phyloP scores from a whole-genome alignment of 306 rosid species.

The Morella rubra region DNA sequence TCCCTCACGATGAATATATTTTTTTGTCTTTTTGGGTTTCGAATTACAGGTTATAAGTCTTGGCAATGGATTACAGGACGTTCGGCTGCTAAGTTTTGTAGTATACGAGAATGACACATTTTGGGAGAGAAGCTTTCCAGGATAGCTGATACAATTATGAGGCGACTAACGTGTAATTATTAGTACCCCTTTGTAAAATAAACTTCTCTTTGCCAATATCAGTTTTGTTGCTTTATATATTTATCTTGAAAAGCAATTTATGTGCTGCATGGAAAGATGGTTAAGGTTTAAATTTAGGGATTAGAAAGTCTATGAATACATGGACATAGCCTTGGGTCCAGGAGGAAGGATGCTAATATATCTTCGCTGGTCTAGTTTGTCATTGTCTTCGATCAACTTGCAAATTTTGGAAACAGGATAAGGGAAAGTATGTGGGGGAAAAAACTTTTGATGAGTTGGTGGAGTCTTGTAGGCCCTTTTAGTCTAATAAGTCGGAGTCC shows the following conservation, averaged over 20 bases:
- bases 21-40: too few relatives aligned
- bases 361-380: conserved; percentile 5
- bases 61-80: conserved; percentile 23
- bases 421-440: neutral
- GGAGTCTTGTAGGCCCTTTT: too few relatives aligned
- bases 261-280: neutral
- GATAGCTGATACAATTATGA: conserved; percentile 38
- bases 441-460: too few relatives aligned
- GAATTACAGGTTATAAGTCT: conserved; percentile 46
- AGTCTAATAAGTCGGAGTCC: too few relatives aligned
- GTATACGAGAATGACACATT: conserved; percentile 34
- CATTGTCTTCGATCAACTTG: neutral
- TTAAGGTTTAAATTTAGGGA: neutral
- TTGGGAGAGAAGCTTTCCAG: conserved; percentile 35
- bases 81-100: conserved; percentile 51
- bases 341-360: conserved; percentile 4
- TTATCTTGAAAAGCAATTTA: neutral
- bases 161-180: conserved; percentile 51
- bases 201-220: conserved; percentile 13
- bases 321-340: neutral
- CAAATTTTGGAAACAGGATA: neutral
- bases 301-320: neutral
- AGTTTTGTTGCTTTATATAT: neutral
- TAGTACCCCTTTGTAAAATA: conserved; percentile 17
- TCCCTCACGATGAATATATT: too few relatives aligned